Conservation (phyloP, 2,329 filamentous ascomycete genomes). For the Eurotiales sp. region DNA sequence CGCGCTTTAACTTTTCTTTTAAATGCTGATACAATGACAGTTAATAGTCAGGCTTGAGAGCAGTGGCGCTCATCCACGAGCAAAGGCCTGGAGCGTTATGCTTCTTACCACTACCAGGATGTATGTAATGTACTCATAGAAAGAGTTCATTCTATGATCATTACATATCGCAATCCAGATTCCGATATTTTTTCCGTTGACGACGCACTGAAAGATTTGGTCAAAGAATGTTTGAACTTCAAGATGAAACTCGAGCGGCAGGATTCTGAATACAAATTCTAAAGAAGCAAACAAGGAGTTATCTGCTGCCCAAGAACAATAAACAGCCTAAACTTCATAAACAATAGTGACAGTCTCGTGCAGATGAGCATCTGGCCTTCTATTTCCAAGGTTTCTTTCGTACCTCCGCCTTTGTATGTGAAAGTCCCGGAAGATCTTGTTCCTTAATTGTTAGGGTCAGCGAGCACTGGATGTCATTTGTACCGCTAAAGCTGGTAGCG, state of each 20-base stretch:
- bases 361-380: slow-evolving; percentile 5
- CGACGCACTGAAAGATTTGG: slow-evolving; percentile 7
- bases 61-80: slow-evolving; percentile 23
- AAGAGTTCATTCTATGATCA: slow-evolving; percentile 2
- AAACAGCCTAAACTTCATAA: not conserved
- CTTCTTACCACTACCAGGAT: not conserved
- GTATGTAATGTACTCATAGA: not conserved
- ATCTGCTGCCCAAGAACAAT: not conserved
- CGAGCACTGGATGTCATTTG: slow-evolving; percentile 61
- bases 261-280: slow-evolving; percentile 2
- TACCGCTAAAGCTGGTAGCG: slow-evolving; percentile 69
- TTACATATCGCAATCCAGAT: not conserved
- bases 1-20: not conserved
- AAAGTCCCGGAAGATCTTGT: slow-evolving; percentile 53
- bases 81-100: slow-evolving; percentile 4
- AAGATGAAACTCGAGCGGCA: slow-evolving; percentile 21
- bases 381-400: not conserved
- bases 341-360: not conserved
- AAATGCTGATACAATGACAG: slow-evolving; percentile 6
- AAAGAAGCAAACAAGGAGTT: not conserved
- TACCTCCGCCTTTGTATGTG: slow-evolving; percentile 62
- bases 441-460: slow-evolving; percentile 62
- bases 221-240: slow-evolving; percentile 17
- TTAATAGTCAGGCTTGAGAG: slow-evolving; percentile 9
- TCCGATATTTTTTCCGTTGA: not conserved